Conservation (phyloP, 2,329 filamentous ascomycete species). For the Fusarium redolens region DNA sequence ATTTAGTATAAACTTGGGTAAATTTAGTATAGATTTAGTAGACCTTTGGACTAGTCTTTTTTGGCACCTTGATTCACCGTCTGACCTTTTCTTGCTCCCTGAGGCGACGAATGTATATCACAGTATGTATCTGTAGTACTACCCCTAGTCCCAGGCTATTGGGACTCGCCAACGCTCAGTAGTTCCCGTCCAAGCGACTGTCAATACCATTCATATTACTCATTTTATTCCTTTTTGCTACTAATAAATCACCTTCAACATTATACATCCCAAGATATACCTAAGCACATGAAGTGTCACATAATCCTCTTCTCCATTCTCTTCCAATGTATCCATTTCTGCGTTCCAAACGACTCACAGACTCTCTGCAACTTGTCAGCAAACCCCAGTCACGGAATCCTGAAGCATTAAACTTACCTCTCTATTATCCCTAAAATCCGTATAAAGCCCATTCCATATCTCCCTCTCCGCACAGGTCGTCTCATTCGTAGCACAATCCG, state of each 20-base stretch:
- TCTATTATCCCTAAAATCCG: conserved; percentile 22
- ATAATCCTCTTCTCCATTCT: neutral
- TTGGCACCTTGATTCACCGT: too few species aligned
- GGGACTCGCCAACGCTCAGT: too few species aligned
- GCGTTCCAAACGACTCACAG: conserved; percentile 8
- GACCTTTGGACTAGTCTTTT: too few species aligned
- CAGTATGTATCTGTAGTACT: too few species aligned
- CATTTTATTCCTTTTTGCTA: neutral
- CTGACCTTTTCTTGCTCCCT: too few species aligned
- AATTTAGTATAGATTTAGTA: too few species aligned
- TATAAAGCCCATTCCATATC: conserved; percentile 35
- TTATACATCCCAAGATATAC: neutral
- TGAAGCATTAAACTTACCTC: conserved; percentile 5
- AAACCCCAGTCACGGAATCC: accelerated
- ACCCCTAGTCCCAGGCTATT: too few species aligned
- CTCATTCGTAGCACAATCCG: neutral
- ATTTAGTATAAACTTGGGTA: too few species aligned
- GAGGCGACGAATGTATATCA: too few species aligned
- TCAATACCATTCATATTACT: neutral
- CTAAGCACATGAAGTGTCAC: neutral
- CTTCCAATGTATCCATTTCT: conserved; percentile 26
- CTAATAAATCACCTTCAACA: neutral
- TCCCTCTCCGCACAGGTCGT: conserved; percentile 11
- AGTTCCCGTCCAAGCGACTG: too few species aligned
- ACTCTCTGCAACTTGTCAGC: conserved; percentile 14